Evolutionary conservation across 257 asterid species (phyloP).

Genomic region (Solanum chaucha): DNA sequence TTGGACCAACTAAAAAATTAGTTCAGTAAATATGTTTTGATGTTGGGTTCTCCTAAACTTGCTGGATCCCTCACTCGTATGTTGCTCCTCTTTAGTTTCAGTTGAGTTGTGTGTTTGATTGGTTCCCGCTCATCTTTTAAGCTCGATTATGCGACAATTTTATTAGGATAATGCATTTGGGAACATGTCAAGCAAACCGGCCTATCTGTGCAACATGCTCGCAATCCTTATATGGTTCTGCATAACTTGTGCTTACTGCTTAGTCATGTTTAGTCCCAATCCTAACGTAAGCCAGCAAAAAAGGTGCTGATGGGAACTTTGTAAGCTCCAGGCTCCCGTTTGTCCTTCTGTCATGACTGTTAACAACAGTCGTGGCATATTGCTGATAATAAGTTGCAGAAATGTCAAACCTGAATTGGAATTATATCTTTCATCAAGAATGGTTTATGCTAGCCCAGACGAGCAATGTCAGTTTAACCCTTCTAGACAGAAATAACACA

Average conservation of each 20-base stretch:
- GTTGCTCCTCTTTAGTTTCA: neutral
- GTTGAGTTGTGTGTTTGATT: neutral
- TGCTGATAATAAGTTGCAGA: neutral
- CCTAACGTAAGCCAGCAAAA: neutral
- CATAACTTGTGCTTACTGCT: neutral
- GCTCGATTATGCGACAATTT: neutral
- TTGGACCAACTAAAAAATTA: too few species aligned
- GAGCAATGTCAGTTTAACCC: neutral
- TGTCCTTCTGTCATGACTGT: neutral
- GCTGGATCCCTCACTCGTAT: neutral
- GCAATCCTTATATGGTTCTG: neutral
- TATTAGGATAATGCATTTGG: neutral
- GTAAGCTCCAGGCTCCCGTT: neutral
- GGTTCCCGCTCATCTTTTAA: neutral
- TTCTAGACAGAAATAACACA: neutral
- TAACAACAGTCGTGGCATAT: neutral
- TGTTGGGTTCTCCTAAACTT: neutral
- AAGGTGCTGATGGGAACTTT: neutral
- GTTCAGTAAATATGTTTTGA: neutral
- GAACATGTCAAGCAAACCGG: neutral
- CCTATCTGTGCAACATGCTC: neutral
- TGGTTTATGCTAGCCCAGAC: neutral
- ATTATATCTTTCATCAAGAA: neutral
- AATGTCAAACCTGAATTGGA: neutral
- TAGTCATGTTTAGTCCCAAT: neutral